Evolutionary conservation across 257 asterid genomes (phyloP).

Genomic region (Rhazya stricta): DNA sequence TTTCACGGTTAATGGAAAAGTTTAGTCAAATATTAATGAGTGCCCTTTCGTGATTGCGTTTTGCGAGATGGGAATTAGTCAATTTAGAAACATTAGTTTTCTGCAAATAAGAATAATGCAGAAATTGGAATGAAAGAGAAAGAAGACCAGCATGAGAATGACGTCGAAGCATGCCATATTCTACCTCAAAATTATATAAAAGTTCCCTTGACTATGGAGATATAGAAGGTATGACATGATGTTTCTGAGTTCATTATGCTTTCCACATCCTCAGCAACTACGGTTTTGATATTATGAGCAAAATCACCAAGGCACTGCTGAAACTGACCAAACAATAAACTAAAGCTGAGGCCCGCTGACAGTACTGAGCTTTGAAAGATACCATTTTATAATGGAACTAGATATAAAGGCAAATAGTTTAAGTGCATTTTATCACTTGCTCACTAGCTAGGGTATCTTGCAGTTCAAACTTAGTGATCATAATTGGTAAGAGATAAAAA

Average conservation of each 20-base stretch:
- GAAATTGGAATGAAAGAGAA: background rate
- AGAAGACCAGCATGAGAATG: background rate
- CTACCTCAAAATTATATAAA: background rate
- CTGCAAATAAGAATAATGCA: background rate
- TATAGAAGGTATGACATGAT: background rate
- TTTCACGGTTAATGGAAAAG: too few species aligned
- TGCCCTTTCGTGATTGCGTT: too few species aligned
- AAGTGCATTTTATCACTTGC: background rate
- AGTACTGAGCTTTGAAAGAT: background rate
- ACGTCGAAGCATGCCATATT: background rate
- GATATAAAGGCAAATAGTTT: background rate
- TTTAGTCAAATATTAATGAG: too few species aligned
- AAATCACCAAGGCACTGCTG: background rate
- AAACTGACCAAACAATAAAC: conserved; percentile 13
- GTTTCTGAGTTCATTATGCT: background rate
- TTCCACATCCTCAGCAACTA: conserved; percentile 4
- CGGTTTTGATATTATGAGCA: conserved; percentile 4
- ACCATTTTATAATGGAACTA: conserved; percentile 2
- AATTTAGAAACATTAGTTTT: too few species aligned
- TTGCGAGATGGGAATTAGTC: too few species aligned
- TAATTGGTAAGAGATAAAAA: too few species aligned
- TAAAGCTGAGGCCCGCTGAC: background rate
- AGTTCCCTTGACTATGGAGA: conserved; percentile 5
- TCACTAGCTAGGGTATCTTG: background rate
- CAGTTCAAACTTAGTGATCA: background rate